Evolutionary conservation across 163 green algal species (phyloP), one percentile per base, ranked within the genome.

Genomic region (Chlamydomonas reinhardtii): DNA sequence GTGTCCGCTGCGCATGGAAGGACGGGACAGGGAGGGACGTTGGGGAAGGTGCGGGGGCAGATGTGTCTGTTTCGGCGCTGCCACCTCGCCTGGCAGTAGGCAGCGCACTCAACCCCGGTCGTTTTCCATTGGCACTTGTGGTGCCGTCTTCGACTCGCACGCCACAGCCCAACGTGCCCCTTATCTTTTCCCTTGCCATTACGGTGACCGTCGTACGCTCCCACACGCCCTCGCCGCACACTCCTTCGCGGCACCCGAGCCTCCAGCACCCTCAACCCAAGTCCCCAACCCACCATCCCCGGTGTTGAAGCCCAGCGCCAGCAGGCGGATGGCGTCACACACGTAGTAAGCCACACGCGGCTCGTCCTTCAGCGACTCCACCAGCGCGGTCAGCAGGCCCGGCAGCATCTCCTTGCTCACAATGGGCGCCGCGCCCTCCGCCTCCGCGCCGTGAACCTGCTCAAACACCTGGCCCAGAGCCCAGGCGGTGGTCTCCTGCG

Each of bases 401-500:
- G 83, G 88, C 52, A 91, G 74, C 31, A 74, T 85, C 19, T 93
- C 89, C 32, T 86, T 72, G 14, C 69, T 73, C 29, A 93, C 69
- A 54, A 93, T 86, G 29, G 86, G 73, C 6, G 70, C 59, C 35
- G 86, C 74, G 34, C 88, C 85, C 39, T 91, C 85, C 8, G 91
- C n/a, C 82, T 87, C 82, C 20, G 61, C 74, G 35, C 92, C 93
- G 75, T 99, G 97, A 86, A 99, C 92, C 90, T 98, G 97, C 92
- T 99, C 95, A 88, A 98, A 99, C 39, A 99, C 97, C 71, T 96
- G 94, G 31, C 96, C 94, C 75, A 99, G 94, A 24, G 97, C 98
- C 97, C 97, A 99, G 0, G 97, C 97, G 22, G 97, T 99, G 4
- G 97, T 99, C 91, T 99, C 96, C 80, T 96, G 94, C 52, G 48